These are phyloP conservation scores for Amphirosellinia nigrospora DNA, from an alignment of 495 filamentous ascomycete genomes.

Conservation along the genomic window DNA sequence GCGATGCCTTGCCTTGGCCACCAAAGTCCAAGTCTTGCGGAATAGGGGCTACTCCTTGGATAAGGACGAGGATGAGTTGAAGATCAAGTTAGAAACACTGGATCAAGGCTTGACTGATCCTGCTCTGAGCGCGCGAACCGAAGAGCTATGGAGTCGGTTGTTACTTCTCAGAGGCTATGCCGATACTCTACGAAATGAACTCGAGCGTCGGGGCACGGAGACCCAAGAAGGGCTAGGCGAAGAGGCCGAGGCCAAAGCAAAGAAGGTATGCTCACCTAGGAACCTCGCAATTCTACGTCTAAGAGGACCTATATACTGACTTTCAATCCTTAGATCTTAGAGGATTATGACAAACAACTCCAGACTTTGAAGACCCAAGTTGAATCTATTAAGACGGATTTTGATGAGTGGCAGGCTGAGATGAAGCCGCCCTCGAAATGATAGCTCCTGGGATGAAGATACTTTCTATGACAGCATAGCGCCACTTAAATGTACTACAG, in stretches of 20 bases:
- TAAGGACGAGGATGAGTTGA: constrained; percentile 87
- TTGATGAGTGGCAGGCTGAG: constrained; percentile 73
- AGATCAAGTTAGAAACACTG: constrained; percentile 78
- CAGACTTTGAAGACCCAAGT: constrained; percentile 83
- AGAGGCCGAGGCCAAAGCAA: constrained; percentile 77
- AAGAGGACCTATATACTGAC: not conserved
- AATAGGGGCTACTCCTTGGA: constrained; percentile 93
- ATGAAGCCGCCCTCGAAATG: constrained; percentile 45
- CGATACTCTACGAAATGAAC: constrained; percentile 76
- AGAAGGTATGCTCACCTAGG: constrained; percentile 68
- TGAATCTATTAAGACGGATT: constrained; percentile 77
- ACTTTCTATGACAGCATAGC: not conserved
- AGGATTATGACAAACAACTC: constrained; percentile 89
- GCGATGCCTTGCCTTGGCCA: constrained; percentile 81
- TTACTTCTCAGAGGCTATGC: constrained; percentile 82
- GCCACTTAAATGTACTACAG: constrained; percentile 6
- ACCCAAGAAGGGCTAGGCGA: constrained; percentile 70
- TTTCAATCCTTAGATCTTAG: constrained; percentile 69
- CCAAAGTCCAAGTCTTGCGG: constrained; percentile 88
- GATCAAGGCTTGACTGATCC: constrained; percentile 83
- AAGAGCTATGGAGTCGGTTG: constrained; percentile 98
- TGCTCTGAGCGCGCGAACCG: constrained; percentile 76
- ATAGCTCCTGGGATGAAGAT: not conserved
- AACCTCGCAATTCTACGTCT: not conserved
- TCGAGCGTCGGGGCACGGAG: constrained; percentile 66